Conservation (phyloP, 306 rosid species). For the Luffa acutangula region DNA sequence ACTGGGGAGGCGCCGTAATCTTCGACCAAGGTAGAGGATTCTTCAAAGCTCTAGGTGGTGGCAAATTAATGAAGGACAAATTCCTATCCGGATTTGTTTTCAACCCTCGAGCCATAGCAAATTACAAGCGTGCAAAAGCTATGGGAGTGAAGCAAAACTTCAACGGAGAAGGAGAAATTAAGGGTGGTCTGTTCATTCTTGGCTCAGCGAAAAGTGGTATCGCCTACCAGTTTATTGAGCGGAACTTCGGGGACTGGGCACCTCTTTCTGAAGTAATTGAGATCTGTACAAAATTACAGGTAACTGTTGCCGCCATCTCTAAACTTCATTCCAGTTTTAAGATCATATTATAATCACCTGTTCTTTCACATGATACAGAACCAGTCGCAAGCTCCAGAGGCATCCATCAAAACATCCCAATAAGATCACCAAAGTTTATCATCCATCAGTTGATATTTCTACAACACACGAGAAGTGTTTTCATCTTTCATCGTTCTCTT, state of each 20-base stretch:
- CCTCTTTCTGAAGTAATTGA: slow-evolving; percentile 73
- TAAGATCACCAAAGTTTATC: slow-evolving; percentile 3
- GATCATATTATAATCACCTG: slow-evolving; percentile 7
- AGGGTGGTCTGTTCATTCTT: slow-evolving; percentile 73
- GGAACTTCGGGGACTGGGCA: slow-evolving; percentile 94
- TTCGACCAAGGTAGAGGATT: slow-evolving; percentile 44
- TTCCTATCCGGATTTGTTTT: slow-evolving; percentile 69
- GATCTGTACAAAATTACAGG: slow-evolving; percentile 61
- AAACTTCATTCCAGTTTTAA: neutral
- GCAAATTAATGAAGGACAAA: slow-evolving; percentile 63
- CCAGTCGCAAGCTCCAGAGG: slow-evolving; percentile 23
- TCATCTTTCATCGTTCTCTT: slow-evolving; percentile 3
- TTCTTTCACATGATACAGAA: slow-evolving; percentile 40
- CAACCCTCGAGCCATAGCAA: slow-evolving; percentile 65
- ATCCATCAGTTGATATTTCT: neutral
- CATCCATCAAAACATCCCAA: slow-evolving; percentile 15
- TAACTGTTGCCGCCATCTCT: slow-evolving; percentile 17
- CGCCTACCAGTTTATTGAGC: slow-evolving; percentile 81
- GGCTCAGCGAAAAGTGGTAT: slow-evolving; percentile 66
- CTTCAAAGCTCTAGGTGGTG: slow-evolving; percentile 87
- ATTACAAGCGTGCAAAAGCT: slow-evolving; percentile 70
- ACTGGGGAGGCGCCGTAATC: slow-evolving; percentile 85
- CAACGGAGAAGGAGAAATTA: slow-evolving; percentile 85
- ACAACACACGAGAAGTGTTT: neutral
- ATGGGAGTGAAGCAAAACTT: slow-evolving; percentile 52